A percentile compares a stretch with the other conserved stretches of the same genome.
Evolutionary conservation across 23 red algal genomes (phyloP).

Genomic region (Gracilaria gracilis): DNA sequence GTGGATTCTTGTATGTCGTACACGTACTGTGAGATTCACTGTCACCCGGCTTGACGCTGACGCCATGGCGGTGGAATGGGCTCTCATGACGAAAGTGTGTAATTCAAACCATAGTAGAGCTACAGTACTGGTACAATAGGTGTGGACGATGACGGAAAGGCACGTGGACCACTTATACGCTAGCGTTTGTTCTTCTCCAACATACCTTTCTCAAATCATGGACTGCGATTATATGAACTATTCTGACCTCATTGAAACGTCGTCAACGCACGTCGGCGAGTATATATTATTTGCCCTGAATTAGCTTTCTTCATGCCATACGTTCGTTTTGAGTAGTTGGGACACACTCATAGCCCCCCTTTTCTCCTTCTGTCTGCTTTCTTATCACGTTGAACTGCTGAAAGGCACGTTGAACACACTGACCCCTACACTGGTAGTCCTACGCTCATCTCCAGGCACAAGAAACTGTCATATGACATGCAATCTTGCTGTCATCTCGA

Average conservation of each 20-base stretch:
- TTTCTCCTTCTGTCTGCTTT: too few species aligned
- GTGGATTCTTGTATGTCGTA: conserved; percentile 6
- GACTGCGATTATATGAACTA: not conserved
- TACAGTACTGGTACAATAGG: not conserved
- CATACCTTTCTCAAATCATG: not conserved
- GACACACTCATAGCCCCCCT: too few species aligned
- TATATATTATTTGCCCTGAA: too few species aligned
- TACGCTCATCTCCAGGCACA: not conserved
- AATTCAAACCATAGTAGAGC: not conserved
- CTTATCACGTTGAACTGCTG: too few species aligned
- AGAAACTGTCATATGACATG: not conserved
- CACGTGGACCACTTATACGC: not conserved
- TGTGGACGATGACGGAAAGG: conserved; percentile 17
- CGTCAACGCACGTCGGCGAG: too few species aligned
- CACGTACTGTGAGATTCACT: not conserved
- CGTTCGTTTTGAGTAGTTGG: too few species aligned
- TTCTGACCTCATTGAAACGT: too few species aligned
- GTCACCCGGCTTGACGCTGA: not conserved
- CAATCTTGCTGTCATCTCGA: not conserved
- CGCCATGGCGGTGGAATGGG: not conserved
- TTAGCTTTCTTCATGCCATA: too few species aligned
- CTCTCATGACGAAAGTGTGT: conserved; percentile 22
- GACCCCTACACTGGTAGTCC: not conserved
- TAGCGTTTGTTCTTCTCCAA: not conserved
- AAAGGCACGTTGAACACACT: not conserved